These are phyloP conservation scores for Gracilaria caudata DNA, from an alignment of 23 red algal genomes.

Conservation along the genomic window DNA sequence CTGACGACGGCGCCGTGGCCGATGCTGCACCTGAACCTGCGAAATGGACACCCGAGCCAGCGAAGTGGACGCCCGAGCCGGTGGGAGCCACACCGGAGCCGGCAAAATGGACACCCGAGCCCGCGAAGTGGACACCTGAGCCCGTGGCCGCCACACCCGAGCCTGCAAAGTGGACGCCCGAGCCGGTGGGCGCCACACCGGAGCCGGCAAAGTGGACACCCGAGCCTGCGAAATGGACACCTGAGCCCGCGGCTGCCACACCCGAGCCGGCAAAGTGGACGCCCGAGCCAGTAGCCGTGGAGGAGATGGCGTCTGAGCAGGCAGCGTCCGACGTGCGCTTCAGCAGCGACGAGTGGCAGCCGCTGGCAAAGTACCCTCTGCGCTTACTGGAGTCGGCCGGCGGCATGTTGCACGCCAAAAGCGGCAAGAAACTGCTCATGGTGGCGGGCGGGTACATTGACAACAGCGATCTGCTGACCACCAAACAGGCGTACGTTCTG, in stretches of 20 bases:
- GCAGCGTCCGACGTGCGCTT: not conserved
- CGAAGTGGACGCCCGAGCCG: not conserved
- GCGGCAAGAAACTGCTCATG: not conserved
- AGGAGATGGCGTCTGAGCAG: not conserved
- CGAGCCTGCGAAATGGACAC: not conserved
- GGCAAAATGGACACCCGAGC: not conserved
- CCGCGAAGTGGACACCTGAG: not conserved
- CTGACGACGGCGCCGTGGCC: too few relatives aligned
- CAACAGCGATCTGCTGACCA: slow-evolving; percentile 16
- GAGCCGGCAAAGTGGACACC: not conserved
- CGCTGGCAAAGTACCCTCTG: slow-evolving; percentile 10
- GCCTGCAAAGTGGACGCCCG: not conserved
- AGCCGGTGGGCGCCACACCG: not conserved
- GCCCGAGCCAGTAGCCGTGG: not conserved
- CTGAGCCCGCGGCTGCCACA: not conserved
- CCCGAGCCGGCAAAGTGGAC: not conserved
- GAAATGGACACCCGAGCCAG: not conserved
- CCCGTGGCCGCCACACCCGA: not conserved
- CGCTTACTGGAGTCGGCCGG: slow-evolving; percentile 32
- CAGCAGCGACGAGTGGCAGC: not conserved
- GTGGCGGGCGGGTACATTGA: slow-evolving; percentile 35
- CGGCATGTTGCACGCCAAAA: not conserved
- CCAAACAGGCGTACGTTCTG: slow-evolving; percentile 21
- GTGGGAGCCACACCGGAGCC: not conserved
- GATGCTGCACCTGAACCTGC: not conserved